These are phyloP conservation scores for Saccharomycopsis sp. DNA, from an alignment of 805 yeast genomes.

Conservation along the genomic window DNA sequence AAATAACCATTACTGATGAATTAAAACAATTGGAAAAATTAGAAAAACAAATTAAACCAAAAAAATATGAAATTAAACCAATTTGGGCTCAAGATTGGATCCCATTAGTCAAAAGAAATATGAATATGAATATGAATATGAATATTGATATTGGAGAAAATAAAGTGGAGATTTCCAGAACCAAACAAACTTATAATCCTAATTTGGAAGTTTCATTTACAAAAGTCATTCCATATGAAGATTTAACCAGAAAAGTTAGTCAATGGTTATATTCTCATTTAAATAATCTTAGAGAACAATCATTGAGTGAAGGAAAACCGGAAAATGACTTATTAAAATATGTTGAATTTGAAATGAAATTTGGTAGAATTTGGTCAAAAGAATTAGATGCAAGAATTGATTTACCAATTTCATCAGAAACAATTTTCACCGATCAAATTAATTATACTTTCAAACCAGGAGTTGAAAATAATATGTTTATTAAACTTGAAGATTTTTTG, in stretches of 20 bases:
- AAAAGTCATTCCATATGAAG: conserved; percentile 70
- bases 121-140: not conserved
- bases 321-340: conserved; percentile 35
- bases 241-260: conserved; percentile 68
- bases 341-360: conserved; percentile 65
- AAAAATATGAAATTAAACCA: conserved; percentile 31
- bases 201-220: conserved; percentile 40
- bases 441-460: conserved; percentile 55
- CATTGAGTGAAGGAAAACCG: conserved; percentile 16
- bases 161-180: conserved; percentile 4
- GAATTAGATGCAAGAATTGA: conserved; percentile 49
- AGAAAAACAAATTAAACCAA: conserved; percentile 11
- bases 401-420: conserved; percentile 60
- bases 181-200: conserved; percentile 2
- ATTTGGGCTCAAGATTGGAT: conserved; percentile 77
- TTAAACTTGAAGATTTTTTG: conserved; percentile 43
- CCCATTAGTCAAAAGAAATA: conserved; percentile 24
- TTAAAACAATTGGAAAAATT: conserved; percentile 8
- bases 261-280: conserved; percentile 86
- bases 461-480: conserved; percentile 51
- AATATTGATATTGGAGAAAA: not conserved
- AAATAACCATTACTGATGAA: no score
- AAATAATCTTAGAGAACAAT: conserved; percentile 39
- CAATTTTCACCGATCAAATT: conserved; percentile 44
- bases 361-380: conserved; percentile 62